These are phyloP conservation scores for Pulveroboletus sp. DNA, from an alignment of 768 basidiomycete species.

Conservation along the genomic window DNA sequence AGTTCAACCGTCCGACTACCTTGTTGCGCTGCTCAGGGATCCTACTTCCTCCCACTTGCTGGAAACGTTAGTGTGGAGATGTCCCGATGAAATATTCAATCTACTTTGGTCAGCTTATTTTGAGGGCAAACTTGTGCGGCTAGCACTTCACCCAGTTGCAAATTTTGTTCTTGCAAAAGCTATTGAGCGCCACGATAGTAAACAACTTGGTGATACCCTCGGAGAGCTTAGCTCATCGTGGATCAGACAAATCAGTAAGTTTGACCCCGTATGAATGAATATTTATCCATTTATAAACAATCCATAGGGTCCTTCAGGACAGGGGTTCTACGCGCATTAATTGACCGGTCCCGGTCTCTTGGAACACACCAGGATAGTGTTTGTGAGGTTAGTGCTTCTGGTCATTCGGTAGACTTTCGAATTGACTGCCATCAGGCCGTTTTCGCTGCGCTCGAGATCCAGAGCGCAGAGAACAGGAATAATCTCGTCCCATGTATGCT, in stretches of 20 bases:
- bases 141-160: slow-evolving; percentile 85
- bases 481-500: slow-evolving; percentile 69
- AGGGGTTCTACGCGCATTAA: slow-evolving; percentile 72
- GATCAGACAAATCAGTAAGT: slow-evolving; percentile 69
- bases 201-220: slow-evolving; percentile 53
- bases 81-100: slow-evolving; percentile 59
- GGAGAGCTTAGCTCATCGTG: slow-evolving; percentile 59
- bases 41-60: slow-evolving; percentile 87
- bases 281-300: slow-evolving; percentile 3
- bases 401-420: not conserved
- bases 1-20: slow-evolving; percentile 68
- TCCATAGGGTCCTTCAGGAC: slow-evolving; percentile 61
- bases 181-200: slow-evolving; percentile 55
- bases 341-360: slow-evolving; percentile 63
- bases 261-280: not conserved
- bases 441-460: slow-evolving; percentile 56
- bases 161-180: slow-evolving; percentile 92
- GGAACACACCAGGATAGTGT: slow-evolving; percentile 46
- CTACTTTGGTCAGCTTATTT: slow-evolving; percentile 81
- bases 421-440: slow-evolving; percentile 47
- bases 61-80: slow-evolving; percentile 71
- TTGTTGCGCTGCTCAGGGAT: slow-evolving; percentile 80
- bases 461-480: slow-evolving; percentile 43
- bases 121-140: slow-evolving; percentile 61
- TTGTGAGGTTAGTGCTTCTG: slow-evolving; percentile 48